Conservation (phyloP, 805 yeast species). For the Candida verbasci region DNA sequence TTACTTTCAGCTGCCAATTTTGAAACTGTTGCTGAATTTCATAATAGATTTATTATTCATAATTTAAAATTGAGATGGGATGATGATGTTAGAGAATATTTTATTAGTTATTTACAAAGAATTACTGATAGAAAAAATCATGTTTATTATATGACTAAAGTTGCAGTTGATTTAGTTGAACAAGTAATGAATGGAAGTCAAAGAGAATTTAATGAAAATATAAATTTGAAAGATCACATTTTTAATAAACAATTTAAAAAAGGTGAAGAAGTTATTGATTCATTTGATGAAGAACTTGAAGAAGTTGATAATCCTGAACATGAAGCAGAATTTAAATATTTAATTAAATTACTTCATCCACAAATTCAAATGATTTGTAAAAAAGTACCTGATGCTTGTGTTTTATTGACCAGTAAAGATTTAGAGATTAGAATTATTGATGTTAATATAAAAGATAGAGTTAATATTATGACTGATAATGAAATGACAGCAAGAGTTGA, state of each 20-base stretch:
- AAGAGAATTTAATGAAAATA: constrained; percentile 9
- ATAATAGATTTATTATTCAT: constrained; percentile 70
- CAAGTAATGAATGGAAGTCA: constrained; percentile 26
- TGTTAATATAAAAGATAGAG: constrained; percentile 39
- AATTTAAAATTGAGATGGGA: constrained; percentile 78
- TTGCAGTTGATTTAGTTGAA: constrained; percentile 47
- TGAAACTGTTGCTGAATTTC: constrained; percentile 35
- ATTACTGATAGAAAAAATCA: constrained; percentile 40
- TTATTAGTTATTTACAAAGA: constrained; percentile 52
- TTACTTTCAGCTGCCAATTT: constrained; percentile 18
- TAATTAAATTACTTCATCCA: constrained; percentile 69
- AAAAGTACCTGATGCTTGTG: constrained; percentile 43
- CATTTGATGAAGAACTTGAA: constrained; percentile 52
- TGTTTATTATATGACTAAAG: constrained; percentile 43
- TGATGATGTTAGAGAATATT: constrained; percentile 56
- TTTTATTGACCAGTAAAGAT: constrained; percentile 53
- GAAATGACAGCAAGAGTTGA: constrained; percentile 44
- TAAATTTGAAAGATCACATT: constrained; percentile 16
- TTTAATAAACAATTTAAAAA: constrained; percentile 14
- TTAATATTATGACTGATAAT: constrained; percentile 27
- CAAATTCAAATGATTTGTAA: constrained; percentile 67
- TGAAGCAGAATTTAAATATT: constrained; percentile 52
- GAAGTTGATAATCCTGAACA: constrained; percentile 28
- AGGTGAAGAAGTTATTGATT: constrained; percentile 34
- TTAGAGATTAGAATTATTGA: constrained; percentile 51